phyloP scores from a whole-genome alignment of 257 asterid genomes.

The Forsythia viridissima region DNA sequence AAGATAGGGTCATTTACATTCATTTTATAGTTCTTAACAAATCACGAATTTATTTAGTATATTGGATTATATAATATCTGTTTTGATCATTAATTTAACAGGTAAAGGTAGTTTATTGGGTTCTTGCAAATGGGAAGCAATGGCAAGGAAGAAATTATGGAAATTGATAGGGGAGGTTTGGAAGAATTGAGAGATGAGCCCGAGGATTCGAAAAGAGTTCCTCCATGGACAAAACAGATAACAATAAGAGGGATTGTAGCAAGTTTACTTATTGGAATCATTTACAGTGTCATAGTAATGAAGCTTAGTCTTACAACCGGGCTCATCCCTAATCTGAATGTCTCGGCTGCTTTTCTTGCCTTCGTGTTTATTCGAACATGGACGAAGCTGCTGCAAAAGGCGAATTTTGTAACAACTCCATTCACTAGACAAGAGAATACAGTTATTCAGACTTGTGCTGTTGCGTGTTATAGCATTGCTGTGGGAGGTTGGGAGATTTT shows the following conservation, averaged over 20 bases:
- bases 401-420: constrained; percentile 53
- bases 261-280: constrained; percentile 60
- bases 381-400: constrained; percentile 67
- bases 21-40: not conserved
- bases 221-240: constrained; percentile 77
- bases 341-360: constrained; percentile 93
- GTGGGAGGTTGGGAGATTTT: constrained; percentile 60
- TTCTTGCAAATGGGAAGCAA: constrained; percentile 24
- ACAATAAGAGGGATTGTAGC: constrained; percentile 70
- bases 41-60: too few species aligned
- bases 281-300: constrained; percentile 73
- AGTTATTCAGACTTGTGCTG: constrained; percentile 82
- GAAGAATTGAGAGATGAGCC: constrained; percentile 25
- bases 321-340: constrained; percentile 81
- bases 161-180: constrained; percentile 27
- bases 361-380: constrained; percentile 64
- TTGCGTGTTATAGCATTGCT: constrained; percentile 83
- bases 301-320: constrained; percentile 82
- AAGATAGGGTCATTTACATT: not conserved
- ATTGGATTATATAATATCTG: not conserved
- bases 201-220: constrained; percentile 51
- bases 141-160: constrained; percentile 33
- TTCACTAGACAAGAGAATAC: constrained; percentile 88
- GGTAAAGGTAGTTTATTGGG: constrained; percentile 6
- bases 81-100: not conserved